Evolutionary conservation across 768 basidiomycete species (phyloP).

Genomic region (Heimioporus sp.): DNA sequence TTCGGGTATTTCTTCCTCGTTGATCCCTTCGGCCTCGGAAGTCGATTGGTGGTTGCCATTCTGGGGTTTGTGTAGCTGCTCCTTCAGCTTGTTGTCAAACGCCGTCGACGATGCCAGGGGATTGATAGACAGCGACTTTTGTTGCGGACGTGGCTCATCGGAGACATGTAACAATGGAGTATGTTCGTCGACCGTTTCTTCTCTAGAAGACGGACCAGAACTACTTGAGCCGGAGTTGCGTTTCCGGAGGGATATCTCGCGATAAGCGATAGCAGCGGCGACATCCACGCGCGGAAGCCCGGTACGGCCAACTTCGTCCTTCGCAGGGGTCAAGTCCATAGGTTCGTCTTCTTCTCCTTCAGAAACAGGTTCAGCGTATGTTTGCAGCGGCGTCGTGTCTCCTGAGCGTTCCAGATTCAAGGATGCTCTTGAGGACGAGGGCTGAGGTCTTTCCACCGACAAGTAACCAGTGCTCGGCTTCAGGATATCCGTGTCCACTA

Average conservation of each 20-base stretch:
- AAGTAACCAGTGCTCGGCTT: constrained; percentile 85
- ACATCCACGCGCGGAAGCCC: constrained; percentile 73
- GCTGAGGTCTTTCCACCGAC: constrained; percentile 72
- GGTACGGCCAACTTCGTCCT: constrained; percentile 79
- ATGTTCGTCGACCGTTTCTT: constrained; percentile 30
- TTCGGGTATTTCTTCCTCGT: constrained; percentile 34
- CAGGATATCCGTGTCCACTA: constrained; percentile 93
- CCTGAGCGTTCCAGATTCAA: constrained; percentile 45
- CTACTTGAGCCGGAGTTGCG: constrained; percentile 18
- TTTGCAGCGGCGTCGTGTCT: constrained; percentile 37
- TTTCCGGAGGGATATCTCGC: constrained; percentile 76
- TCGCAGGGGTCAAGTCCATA: constrained; percentile 61
- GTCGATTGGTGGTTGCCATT: constrained; percentile 19
- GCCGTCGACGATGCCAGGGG: constrained; percentile 80
- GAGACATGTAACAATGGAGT: constrained; percentile 38
- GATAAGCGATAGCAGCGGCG: constrained; percentile 81
- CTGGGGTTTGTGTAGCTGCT: constrained; percentile 48
- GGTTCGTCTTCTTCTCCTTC: constrained; percentile 94
- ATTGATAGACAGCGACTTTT: constrained; percentile 63
- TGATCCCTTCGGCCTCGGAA: constrained; percentile 33
- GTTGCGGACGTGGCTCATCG: constrained; percentile 11
- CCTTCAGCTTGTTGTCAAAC: constrained; percentile 83
- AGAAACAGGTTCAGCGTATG: constrained; percentile 87
- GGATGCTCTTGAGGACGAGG: constrained; percentile 43
- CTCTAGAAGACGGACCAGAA: constrained; percentile 7